Evolutionary conservation across 192 early-diverging fungal genomes (phyloP).

Genomic region (Mortierella antarctica): DNA sequence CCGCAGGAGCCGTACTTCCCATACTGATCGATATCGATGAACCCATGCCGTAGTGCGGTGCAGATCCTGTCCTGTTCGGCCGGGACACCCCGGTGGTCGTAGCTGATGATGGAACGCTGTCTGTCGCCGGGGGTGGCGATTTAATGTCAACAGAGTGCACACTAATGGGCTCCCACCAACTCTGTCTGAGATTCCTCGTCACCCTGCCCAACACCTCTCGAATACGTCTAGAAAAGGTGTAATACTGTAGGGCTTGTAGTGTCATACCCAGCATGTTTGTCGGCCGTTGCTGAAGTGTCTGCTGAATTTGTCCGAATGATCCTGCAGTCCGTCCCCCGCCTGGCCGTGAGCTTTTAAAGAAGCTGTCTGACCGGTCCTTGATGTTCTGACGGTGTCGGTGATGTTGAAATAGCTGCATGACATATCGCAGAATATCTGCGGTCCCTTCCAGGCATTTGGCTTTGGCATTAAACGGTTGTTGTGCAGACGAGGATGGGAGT

Average conservation of each 20-base stretch:
- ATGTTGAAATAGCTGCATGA: constrained; percentile 42
- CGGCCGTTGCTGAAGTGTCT: constrained; percentile 36
- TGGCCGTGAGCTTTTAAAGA: constrained; percentile 49
- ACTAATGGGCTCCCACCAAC: constrained; percentile 41
- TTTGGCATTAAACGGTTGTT: not conserved
- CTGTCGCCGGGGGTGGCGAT: constrained; percentile 1
- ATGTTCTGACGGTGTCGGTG: constrained; percentile 39
- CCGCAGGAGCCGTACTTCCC: constrained; percentile 12
- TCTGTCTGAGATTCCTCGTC: constrained; percentile 25
- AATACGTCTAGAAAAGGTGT: constrained; percentile 27
- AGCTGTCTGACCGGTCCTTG: constrained; percentile 42
- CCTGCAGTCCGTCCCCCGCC: constrained; percentile 33
- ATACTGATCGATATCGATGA: constrained; percentile 26
- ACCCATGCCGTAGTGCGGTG: constrained; percentile 32
- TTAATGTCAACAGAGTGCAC: constrained; percentile 35
- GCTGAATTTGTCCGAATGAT: constrained; percentile 44
- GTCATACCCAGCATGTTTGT: constrained; percentile 25
- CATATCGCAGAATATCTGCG: constrained; percentile 25
- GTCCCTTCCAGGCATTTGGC: constrained; percentile 14
- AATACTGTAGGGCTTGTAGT: constrained; percentile 37
- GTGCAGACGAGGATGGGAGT: not conserved
- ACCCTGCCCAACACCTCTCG: constrained; percentile 22
- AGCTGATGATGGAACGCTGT: not conserved
- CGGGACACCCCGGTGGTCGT: not conserved
- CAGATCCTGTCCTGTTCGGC: not conserved